Percentiles rank a stretch among this genome's conserved stretches.
phyloP scores from a whole-genome alignment of 1,284 basidiomycete species.

The Volvariella volvacea region DNA sequence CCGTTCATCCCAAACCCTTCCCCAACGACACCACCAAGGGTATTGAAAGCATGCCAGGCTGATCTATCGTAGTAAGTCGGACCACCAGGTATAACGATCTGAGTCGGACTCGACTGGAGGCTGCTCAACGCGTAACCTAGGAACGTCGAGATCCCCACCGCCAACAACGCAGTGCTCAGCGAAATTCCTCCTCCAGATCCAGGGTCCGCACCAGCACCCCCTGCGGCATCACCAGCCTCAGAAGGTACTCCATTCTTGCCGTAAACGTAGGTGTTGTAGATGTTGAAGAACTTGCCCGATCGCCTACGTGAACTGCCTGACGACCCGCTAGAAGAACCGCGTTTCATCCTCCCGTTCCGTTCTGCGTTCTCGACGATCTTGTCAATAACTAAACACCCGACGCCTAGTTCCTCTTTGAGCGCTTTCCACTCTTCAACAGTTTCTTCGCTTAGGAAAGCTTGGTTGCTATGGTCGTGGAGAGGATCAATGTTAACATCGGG shows the following conservation, averaged over 20 bases:
- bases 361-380: constrained; percentile 52
- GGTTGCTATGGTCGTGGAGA: too few species aligned
- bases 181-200: constrained; percentile 10
- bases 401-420: constrained; percentile 69
- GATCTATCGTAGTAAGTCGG: constrained; percentile 70
- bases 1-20: constrained; percentile 5
- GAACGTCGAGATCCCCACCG: constrained; percentile 46
- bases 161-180: constrained; percentile 30
- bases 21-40: constrained; percentile 19
- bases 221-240: constrained; percentile 9
- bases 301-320: constrained; percentile 11
- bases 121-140: constrained; percentile 30
- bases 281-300: constrained; percentile 63
- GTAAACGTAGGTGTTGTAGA: constrained; percentile 78
- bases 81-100: constrained; percentile 55
- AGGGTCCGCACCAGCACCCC: constrained; percentile 17
- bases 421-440: constrained; percentile 64
- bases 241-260: constrained; percentile 24
- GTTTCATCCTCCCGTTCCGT: constrained; percentile 16
- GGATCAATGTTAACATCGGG: too few species aligned
- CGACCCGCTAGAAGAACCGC: not conserved
- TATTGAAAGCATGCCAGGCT: constrained; percentile 72
- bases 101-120: constrained; percentile 50
- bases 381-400: constrained; percentile 74
- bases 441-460: constrained; percentile 28